Conservation (phyloP, 2,329 filamentous ascomycete genomes). For the Diaporthe caulivora region DNA sequence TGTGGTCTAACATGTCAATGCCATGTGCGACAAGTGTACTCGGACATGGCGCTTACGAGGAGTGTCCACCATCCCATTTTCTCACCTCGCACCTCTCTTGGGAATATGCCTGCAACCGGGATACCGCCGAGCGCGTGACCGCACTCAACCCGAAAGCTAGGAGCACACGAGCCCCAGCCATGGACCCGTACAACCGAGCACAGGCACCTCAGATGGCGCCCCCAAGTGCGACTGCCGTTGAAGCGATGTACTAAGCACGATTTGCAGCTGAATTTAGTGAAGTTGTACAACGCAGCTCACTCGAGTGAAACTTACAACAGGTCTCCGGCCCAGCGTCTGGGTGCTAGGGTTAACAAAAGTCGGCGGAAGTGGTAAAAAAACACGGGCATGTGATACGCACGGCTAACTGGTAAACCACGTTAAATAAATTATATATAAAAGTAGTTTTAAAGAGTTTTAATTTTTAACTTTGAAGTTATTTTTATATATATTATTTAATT, state of each 20-base stretch:
- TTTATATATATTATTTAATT: too few species aligned
- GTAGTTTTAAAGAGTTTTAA: too few species aligned
- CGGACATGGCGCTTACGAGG: background rate
- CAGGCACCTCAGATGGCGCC: background rate
- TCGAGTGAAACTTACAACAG: too few species aligned
- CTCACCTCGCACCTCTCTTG: background rate
- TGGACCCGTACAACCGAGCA: background rate
- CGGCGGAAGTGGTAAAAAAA: too few species aligned
- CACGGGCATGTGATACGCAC: too few species aligned
- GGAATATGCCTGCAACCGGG: background rate
- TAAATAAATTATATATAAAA: too few species aligned
- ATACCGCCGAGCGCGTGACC: background rate
- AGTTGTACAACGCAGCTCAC: too few species aligned
- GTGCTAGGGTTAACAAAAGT: too few species aligned
- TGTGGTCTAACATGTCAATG: background rate
- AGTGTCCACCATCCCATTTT: slow-evolving; percentile 13
- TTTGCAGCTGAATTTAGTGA: too few species aligned
- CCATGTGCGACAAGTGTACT: fast-evolving
- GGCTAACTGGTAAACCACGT: too few species aligned
- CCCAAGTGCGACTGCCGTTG: background rate
- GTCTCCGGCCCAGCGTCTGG: too few species aligned
- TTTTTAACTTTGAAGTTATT: too few species aligned
- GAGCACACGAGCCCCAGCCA: slow-evolving; percentile 7
- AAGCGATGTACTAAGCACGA: background rate
- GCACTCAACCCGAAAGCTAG: background rate